A percentile compares a stretch with the other conserved stretches of the same genome.
Conservation (phyloP, 78 protist species). For the Dictyostelium firmibasis region DNA sequence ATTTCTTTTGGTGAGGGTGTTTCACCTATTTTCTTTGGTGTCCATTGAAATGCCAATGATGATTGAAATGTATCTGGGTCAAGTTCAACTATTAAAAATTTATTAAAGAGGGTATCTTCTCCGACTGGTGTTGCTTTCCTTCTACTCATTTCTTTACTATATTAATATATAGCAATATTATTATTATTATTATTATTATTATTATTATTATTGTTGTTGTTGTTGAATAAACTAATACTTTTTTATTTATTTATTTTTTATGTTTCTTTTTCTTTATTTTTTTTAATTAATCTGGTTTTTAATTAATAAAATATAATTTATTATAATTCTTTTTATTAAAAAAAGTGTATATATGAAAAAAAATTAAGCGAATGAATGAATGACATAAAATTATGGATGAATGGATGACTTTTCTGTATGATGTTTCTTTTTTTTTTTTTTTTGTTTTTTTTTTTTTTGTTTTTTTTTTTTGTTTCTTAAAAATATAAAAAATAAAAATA, state of each 20-base stretch:
- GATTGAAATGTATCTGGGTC: constrained; percentile 46
- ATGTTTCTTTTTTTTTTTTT: too few species aligned
- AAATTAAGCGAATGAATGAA: background rate
- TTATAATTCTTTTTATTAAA: too few species aligned
- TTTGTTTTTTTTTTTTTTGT: too few species aligned
- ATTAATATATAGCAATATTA: too few species aligned
- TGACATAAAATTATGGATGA: background rate
- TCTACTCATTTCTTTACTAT: constrained; percentile 1
- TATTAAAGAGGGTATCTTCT: background rate
- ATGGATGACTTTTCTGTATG: background rate
- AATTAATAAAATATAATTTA: too few species aligned
- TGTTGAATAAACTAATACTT: too few species aligned
- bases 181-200: too few species aligned
- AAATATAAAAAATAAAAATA: too few species aligned
- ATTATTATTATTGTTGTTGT: too few species aligned
- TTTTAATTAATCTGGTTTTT: background rate
- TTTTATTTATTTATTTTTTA: background rate
- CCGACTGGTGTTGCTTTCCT: background rate
- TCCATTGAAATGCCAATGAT: constrained; percentile 31
- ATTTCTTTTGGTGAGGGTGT: background rate
- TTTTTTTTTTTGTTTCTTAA: too few species aligned
- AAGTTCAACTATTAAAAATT: constrained; percentile 37
- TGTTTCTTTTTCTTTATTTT: background rate
- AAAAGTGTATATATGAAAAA: too few species aligned
- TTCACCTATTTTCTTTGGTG: constrained; percentile 19